A percentile compares a stretch with the other conserved stretches of the same genome.
Conservation (phyloP, 2,329 filamentous ascomycete species). For the Drechslerella coelobrocha region DNA sequence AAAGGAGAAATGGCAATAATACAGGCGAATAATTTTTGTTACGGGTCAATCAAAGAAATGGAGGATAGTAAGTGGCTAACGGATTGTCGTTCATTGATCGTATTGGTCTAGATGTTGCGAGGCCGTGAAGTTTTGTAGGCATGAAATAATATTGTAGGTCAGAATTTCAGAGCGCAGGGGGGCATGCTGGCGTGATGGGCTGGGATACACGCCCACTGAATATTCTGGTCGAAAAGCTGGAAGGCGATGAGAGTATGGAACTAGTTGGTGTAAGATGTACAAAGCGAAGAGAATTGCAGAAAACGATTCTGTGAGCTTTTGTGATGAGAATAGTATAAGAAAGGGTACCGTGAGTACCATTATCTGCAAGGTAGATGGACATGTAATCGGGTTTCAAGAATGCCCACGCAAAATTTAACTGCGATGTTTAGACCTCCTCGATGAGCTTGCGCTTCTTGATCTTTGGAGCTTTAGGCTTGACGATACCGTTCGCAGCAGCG, state of each 20-base stretch:
- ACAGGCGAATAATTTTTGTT: constrained; percentile 41
- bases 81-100: not conserved
- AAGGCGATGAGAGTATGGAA: constrained; percentile 15
- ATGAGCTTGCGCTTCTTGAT: constrained; percentile 53
- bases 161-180: not conserved
- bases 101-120: not conserved
- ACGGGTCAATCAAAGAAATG: constrained; percentile 13
- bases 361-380: not conserved
- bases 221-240: too few relatives aligned
- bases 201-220: too few relatives aligned
- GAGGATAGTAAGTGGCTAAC: not conserved
- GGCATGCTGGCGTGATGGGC: too few relatives aligned
- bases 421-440: constrained; percentile 25
- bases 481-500: constrained; percentile 59
- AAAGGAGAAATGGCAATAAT: constrained; percentile 37
- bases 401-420: too few relatives aligned
- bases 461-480: constrained; percentile 52
- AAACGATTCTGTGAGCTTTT: constrained; percentile 31
- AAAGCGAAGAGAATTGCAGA: constrained; percentile 22
- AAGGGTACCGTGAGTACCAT: constrained; percentile 5
- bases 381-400: not conserved
- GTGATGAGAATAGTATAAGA: too few relatives aligned
- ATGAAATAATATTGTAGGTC: not conserved
- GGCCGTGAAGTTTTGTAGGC: constrained; percentile 1
- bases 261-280: constrained; percentile 37